Base-by-base conservation (phyloP, 306 rosid species). In the Prosopis cineraria region DNA sequence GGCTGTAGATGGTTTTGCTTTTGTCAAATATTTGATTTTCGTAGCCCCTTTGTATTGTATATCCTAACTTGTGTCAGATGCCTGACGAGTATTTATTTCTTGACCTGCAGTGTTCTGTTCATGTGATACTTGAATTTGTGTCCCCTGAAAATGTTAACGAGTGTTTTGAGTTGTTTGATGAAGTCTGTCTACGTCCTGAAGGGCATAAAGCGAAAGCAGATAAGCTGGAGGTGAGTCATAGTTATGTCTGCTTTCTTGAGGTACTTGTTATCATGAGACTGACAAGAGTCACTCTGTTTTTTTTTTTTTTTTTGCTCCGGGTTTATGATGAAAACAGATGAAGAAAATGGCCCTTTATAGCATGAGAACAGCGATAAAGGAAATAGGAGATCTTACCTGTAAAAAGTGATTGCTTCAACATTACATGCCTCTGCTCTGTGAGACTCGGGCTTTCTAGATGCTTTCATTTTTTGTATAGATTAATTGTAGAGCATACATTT, bases 101-200 rank as follows among this genome's bases (percentile, higher is more conserved):
- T 85, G 75, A 67, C 60, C 33, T 78, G 81, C 93, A 95, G 98
- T 87, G 91, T 63, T 90, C 93, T 80, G 93, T 95, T 43, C 98
- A 93, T 78, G 98, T 88, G 87, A 93, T 87, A 33, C 78, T 91
- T 85, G 94, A 95, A 70, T 95, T 95, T 77, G 79, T 95, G 70
- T 95, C 99, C 22, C 99, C 99, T 0, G 99, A 95, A 82, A 91
- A 90, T 72, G 94, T 91, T 43, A 75, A 82, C 0, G 81, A 95
- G 87, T 84, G 96, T 82, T 83, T 90, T 81, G 90, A 84, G 82
- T 83, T 93, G 83, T 74, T 84, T 30, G 94, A 95, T 30, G 97
- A 90, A 85, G 84, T 86, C 25, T 90, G 88, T 20, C 84, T 84
- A 31, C 92, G 91, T 80, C 99, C 97, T 4, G 85, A 82, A 50